Percentiles rank a stretch among this genome's conserved stretches.
Conservation (phyloP, 225 moss, liverwort and hornwort species). For the Ulota crispa region DNA sequence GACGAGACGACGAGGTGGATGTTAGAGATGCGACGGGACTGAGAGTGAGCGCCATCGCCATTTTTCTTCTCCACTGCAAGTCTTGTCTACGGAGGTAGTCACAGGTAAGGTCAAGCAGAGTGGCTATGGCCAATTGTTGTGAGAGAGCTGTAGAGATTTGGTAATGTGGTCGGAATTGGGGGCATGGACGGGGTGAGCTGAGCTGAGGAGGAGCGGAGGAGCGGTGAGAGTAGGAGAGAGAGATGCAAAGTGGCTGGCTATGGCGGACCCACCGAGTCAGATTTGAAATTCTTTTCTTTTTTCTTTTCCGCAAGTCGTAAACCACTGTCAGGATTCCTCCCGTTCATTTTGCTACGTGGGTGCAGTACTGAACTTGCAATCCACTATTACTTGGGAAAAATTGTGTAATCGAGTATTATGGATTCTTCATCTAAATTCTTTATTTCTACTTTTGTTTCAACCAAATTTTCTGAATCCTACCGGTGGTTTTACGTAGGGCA, state of each 20-base stretch:
- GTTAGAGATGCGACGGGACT: slow-evolving; percentile 8
- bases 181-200: not conserved
- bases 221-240: not conserved
- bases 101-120: not conserved
- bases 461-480: too few relatives aligned
- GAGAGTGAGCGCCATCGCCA: slow-evolving; percentile 37
- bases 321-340: too few relatives aligned
- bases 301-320: not conserved
- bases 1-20: slow-evolving; percentile 6
- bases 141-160: not conserved
- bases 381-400: too few relatives aligned
- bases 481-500: too few relatives aligned
- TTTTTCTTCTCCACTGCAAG: not conserved
- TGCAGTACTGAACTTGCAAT: too few relatives aligned
- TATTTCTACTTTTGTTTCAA: too few relatives aligned
- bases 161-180: not conserved
- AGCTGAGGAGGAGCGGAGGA: too few relatives aligned
- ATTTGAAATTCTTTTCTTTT: not conserved
- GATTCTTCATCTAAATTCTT: too few relatives aligned
- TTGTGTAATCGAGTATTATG: too few relatives aligned
- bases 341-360: too few relatives aligned
- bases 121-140: not conserved
- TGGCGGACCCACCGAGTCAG: slow-evolving; percentile 23
- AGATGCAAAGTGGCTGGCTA: slow-evolving; percentile 27
- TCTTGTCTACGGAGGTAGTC: too few relatives aligned